Percentiles rank a stretch among this genome's conserved stretches.
These are phyloP conservation scores for Hemisphaericaspora lyxosophila DNA, from an alignment of 1,139 yeast genomes.

Conservation along the genomic window DNA sequence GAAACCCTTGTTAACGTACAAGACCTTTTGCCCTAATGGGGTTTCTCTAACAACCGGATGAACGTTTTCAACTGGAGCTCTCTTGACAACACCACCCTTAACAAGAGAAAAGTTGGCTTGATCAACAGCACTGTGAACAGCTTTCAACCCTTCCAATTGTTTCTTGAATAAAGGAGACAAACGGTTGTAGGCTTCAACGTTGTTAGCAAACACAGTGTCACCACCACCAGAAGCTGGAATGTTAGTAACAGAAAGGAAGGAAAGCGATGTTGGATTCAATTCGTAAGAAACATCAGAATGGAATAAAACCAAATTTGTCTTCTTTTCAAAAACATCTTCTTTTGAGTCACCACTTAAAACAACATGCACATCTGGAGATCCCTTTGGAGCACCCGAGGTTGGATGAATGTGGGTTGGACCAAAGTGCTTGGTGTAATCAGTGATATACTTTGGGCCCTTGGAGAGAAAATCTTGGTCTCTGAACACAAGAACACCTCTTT, in stretches of 20 bases:
- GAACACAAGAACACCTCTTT: conserved; percentile 68
- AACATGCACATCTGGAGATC: conserved; percentile 59
- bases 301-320: conserved; percentile 45
- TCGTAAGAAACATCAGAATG: conserved; percentile 75
- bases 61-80: conserved; percentile 55
- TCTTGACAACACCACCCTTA: conserved; percentile 62
- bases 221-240: conserved; percentile 74
- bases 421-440: conserved; percentile 58
- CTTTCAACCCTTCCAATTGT: conserved; percentile 56
- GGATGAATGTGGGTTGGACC: conserved; percentile 76
- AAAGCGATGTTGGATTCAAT: conserved; percentile 66
- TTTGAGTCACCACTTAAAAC: conserved; percentile 49
- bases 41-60: conserved; percentile 71
- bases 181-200: conserved; percentile 66
- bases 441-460: conserved; percentile 54
- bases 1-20: conserved; percentile 62
- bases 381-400: conserved; percentile 66
- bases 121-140: conserved; percentile 65
- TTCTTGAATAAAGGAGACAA: conserved; percentile 61
- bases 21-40: conserved; percentile 63
- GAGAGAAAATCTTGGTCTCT: conserved; percentile 63
- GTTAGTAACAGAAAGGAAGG: conserved; percentile 58
- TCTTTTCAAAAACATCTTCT: conserved; percentile 34
- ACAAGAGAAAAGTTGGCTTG: conserved; percentile 59
- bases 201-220: conserved; percentile 68